phyloP scores from a whole-genome alignment of 768 basidiomycete species.

The Trametes gibbosa region DNA sequence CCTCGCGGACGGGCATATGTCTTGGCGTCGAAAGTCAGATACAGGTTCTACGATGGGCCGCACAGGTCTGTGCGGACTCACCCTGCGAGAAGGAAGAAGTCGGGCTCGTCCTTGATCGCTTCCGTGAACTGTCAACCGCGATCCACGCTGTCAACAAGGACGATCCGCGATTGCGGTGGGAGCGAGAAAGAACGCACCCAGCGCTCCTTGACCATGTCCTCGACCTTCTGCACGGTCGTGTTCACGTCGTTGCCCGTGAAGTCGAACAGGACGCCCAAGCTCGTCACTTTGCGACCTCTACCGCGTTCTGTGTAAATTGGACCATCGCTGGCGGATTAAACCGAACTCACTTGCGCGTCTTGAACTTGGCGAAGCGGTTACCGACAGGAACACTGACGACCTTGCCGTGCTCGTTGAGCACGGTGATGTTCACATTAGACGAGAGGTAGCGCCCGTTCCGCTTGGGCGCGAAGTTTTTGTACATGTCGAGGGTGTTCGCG shows the following conservation, averaged over 20 bases:
- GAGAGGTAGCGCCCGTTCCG: conserved; percentile 75
- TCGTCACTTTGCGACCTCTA: conserved; percentile 70
- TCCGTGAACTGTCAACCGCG: conserved; percentile 56
- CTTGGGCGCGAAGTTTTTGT: conserved; percentile 63
- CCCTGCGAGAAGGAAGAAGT: conserved; percentile 77
- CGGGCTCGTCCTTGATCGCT: conserved; percentile 77
- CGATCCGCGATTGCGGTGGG: not conserved
- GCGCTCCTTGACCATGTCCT: conserved; percentile 71
- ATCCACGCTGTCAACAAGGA: not conserved
- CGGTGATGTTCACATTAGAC: conserved; percentile 84
- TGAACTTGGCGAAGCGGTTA: conserved; percentile 67
- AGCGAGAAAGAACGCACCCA: conserved; percentile 52
- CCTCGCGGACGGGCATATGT: conserved; percentile 78
- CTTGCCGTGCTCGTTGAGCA: conserved; percentile 41
- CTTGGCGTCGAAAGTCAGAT: conserved; percentile 32
- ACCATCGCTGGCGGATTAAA: not conserved
- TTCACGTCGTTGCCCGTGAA: conserved; percentile 70
- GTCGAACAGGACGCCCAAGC: conserved; percentile 76
- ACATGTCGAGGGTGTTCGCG: conserved; percentile 65
- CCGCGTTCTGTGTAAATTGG: not conserved
- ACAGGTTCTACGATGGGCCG: not conserved
- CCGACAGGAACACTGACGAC: conserved; percentile 44
- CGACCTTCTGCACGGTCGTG: conserved; percentile 73
- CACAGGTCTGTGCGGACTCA: conserved; percentile 27
- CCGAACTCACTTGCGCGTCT: conserved; percentile 57